Evolutionary conservation across 139 green algal species (phyloP), one percentile per base, ranked within the genome.

Genomic region (Chlamydomonas sp.): DNA sequence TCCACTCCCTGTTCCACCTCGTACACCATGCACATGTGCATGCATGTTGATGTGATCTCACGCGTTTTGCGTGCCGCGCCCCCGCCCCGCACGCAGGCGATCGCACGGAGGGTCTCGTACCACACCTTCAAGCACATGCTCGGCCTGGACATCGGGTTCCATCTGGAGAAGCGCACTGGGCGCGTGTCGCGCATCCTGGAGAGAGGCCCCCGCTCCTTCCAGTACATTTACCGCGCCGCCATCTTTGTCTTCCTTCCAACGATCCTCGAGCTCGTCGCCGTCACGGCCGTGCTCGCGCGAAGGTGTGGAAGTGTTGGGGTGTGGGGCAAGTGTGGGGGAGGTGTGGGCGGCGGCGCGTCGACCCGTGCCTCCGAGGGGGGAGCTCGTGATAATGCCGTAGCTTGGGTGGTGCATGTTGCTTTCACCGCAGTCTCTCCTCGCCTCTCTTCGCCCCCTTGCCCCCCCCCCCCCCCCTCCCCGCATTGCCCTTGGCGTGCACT

Each of bases 241-340:
- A 84, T 97, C 6, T 98, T 98, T 82, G 97, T 91, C 22, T 94
- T 98, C 59, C 57, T 95, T 13, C 94, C 94, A 30, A 97, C 94
- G 0, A 68, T 77, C 3, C 58, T 97, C 29, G 94, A 99, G 83
- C 79, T 97, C 61, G 70, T 81, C 30, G 73, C 92, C 69, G 94
- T 99, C 75, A 90, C 84, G 65, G 72, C 36, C 1, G 73, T 97
- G 58, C 81, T 98, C 37, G 85, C 81, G 1, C 71, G 29, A n/a
- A n/a, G n/a, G n/a, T n/a, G n/a, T n/a, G n/a, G n/a, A n/a, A n/a
- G n/a, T n/a, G n/a, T n/a, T 54, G 20, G 16, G 16, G 43, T n/a
- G 43, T 13, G n/a, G n/a, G n/a, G n/a, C n/a, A n/a, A n/a, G n/a
- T n/a, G n/a, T n/a, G n/a, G n/a, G n/a, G n/a, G n/a, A 13, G 16